These are phyloP conservation scores for Malus hybrid DNA, from an alignment of 331 rosid species.

Conservation along the genomic window DNA sequence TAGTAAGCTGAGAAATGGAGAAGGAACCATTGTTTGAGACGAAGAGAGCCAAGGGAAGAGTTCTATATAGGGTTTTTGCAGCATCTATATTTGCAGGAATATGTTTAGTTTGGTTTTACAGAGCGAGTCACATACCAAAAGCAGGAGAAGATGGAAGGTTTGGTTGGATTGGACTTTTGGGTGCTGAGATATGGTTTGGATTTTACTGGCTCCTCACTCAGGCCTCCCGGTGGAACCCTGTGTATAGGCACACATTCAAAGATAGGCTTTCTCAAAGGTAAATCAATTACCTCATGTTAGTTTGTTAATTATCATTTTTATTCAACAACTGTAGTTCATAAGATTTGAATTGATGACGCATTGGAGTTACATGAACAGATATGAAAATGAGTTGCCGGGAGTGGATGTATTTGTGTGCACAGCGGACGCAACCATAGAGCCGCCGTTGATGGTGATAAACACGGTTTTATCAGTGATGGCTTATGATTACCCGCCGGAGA, in stretches of 20 bases:
- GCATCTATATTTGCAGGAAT: constrained; percentile 31
- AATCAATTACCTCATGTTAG: not conserved
- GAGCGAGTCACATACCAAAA: constrained; percentile 25
- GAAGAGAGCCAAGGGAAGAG: constrained; percentile 19
- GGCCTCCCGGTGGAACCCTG: constrained; percentile 43
- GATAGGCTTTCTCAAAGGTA: constrained; percentile 14
- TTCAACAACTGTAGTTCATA: not conserved
- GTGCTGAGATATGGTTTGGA: constrained; percentile 53
- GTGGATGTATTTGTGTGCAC: constrained; percentile 32
- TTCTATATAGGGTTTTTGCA: constrained; percentile 27
- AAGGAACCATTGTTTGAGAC: constrained; percentile 49
- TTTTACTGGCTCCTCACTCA: constrained; percentile 61
- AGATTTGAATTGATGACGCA: not conserved
- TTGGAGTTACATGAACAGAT: not conserved
- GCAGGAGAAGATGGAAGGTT: constrained; percentile 19
- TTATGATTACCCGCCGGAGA: constrained; percentile 15
- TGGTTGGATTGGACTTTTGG: constrained; percentile 53
- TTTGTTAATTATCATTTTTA: not conserved
- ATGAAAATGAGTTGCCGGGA: constrained; percentile 18
- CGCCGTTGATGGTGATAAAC: constrained; percentile 19
- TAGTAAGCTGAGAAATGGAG: constrained; percentile 10
- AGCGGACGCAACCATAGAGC: constrained; percentile 21
- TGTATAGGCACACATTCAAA: constrained; percentile 34
- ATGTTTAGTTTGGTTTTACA: constrained; percentile 42
- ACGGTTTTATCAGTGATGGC: constrained; percentile 26